phyloP scores from a whole-genome alignment of 176 grass and related monocot species.

The sorghum (Sorghum bicolor) region Sorghum_bicolor_NCBIv3 NC_012872.2:1854501-1855000 shows the following conservation, averaged over 20 bases:
- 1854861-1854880: background rate
- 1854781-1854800: slow-evolving; percentile 38
- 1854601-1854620: slow-evolving; percentile 83
- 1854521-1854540: slow-evolving; percentile 53
- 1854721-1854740: slow-evolving; percentile 87
- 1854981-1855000: background rate
- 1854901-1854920: background rate
- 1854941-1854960: background rate
- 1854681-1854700: slow-evolving; percentile 1
- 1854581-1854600: slow-evolving; percentile 89
- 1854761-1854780: slow-evolving; percentile 45
- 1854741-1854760: slow-evolving; percentile 57
- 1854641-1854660: slow-evolving; percentile 18
- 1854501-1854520: slow-evolving; percentile 13
- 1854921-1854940: background rate
- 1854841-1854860: background rate
- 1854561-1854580: slow-evolving; percentile 75
- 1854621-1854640: slow-evolving; percentile 81
- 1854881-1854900: background rate
- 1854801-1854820: slow-evolving; percentile 21
- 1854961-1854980: background rate
- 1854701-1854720: slow-evolving; percentile 73
- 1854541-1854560: slow-evolving; percentile 78
- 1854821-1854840: background rate
- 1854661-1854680: background rate